Conservation (phyloP, 1,139 yeast genomes). For the Casaregolazyma suthepensis region DNA sequence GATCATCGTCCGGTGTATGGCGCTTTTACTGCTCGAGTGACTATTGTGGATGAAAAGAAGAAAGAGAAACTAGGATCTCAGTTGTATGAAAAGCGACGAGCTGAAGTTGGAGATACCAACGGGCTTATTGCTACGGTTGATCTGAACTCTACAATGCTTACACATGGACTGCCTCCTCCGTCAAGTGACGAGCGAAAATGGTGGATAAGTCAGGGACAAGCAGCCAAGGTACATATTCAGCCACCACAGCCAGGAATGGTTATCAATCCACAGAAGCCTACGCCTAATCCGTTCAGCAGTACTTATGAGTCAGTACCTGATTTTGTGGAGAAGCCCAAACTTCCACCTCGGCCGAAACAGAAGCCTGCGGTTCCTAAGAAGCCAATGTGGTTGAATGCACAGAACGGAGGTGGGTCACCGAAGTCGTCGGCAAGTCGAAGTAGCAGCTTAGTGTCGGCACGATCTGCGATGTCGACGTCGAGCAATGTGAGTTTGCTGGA, state of each 20-base stretch:
- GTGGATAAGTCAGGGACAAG: conserved; percentile 83
- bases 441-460: not conserved
- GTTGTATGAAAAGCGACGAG: conserved; percentile 45
- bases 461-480: conserved; percentile 5
- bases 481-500: conserved; percentile 17
- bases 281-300: conserved; percentile 56
- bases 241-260: conserved; percentile 38
- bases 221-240: conserved; percentile 56
- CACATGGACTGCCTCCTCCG: conserved; percentile 69
- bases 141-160: conserved; percentile 32
- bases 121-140: conserved; percentile 30
- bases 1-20: conserved; percentile 95
- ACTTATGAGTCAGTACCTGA: conserved; percentile 20
- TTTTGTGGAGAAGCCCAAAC: conserved; percentile 22
- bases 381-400: conserved; percentile 14
- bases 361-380: conserved; percentile 23
- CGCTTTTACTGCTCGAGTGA: conserved; percentile 58
- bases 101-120: conserved; percentile 35
- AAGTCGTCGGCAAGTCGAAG: conserved; percentile 3
- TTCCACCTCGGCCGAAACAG: conserved; percentile 21
- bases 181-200: conserved; percentile 76
- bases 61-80: conserved; percentile 53
- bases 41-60: conserved; percentile 59
- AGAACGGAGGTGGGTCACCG: not conserved
- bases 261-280: conserved; percentile 60